Evolutionary conservation across 1,139 yeast genomes (phyloP), one percentile per base, ranked within the genome.

Genomic region (Hyphopichia fennica): DNA sequence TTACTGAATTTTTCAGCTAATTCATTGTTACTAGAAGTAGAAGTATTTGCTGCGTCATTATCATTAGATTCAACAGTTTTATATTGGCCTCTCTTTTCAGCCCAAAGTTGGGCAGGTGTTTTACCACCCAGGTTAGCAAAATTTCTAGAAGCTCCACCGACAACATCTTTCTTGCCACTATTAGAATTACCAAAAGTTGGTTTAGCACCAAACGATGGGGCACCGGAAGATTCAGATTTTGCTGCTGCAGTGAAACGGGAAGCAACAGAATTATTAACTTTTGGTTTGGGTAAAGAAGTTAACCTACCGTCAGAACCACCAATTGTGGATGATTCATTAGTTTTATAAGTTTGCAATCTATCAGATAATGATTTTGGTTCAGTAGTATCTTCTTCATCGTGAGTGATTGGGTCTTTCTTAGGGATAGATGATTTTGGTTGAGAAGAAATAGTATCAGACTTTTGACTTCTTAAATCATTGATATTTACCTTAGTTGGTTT

Each of bases 61-160:
- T 54, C 63, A 1, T 53, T 58, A 20, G 54, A 51, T 17, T 28
- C 31, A 37, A 75, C 81, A 32, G 72, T 70, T 53, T 72, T 77
- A 54, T 69, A 79, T 53, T 80, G 76, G 39, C 87, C 93, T 61
- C 84, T 84, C 72, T 83, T 88, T 62, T 88, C 96, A 17, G 97
- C 97, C 97, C 97, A 90, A 31, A 87, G 59, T 65, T 90, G 97
- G 30, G 96, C 96, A 25, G 98, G 97, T 3, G 96, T 87, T 66
- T 88, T 87, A 46, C 96, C 96, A 45, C 77, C 80, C 50, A 78
- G 79, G 40, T 87, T 72, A 46, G 81, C 95, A 61, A 81, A 86
- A 59, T 84, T 78, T 63, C 84, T 79, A 42, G 83, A 78, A 34
- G 79, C 65, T 31, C 91, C 95, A 38, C 87, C 83, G 34, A 77